phyloP scores from a whole-genome alignment of 768 basidiomycete species.

The Tephrocybe rancida region DNA sequence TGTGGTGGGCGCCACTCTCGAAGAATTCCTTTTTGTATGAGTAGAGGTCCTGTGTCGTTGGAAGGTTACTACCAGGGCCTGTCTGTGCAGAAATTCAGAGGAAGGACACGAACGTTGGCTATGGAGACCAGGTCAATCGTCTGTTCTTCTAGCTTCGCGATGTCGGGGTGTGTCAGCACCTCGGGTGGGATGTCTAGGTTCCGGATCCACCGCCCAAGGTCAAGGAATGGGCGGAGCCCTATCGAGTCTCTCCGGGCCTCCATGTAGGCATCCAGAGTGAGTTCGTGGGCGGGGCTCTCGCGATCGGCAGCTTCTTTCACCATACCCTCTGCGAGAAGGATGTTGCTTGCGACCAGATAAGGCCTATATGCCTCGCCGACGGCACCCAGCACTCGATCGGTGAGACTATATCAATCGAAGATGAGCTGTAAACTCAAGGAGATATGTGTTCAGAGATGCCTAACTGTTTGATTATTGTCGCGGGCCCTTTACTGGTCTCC shows the following conservation, averaged over 20 bases:
- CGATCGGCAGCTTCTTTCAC: constrained; percentile 12
- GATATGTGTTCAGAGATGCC: not conserved
- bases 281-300: constrained; percentile 2
- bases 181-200: constrained; percentile 1
- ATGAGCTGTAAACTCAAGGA: not conserved
- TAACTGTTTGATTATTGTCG: constrained; percentile 7
- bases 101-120: not conserved
- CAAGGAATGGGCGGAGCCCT: constrained; percentile 4
- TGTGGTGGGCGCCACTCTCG: constrained; percentile 13
- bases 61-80: not conserved
- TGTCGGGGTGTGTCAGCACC: not conserved
- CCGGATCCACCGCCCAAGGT: constrained; percentile 9
- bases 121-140: not conserved
- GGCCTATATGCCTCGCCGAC: constrained; percentile 1
- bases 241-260: constrained; percentile 7
- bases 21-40: constrained; percentile 12
- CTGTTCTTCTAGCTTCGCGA: constrained; percentile 4
- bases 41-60: constrained; percentile 5
- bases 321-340: constrained; percentile 9
- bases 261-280: constrained; percentile 7
- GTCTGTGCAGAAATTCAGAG: not conserved
- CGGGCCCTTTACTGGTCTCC: constrained; percentile 4
- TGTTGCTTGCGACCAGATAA: constrained; percentile 3
- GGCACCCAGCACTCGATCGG: not conserved
- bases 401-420: not conserved